These are phyloP conservation scores for Cutaneotrichosporon sp. DNA, from an alignment of 1,284 basidiomycete genomes.

Conservation along the genomic window DNA sequence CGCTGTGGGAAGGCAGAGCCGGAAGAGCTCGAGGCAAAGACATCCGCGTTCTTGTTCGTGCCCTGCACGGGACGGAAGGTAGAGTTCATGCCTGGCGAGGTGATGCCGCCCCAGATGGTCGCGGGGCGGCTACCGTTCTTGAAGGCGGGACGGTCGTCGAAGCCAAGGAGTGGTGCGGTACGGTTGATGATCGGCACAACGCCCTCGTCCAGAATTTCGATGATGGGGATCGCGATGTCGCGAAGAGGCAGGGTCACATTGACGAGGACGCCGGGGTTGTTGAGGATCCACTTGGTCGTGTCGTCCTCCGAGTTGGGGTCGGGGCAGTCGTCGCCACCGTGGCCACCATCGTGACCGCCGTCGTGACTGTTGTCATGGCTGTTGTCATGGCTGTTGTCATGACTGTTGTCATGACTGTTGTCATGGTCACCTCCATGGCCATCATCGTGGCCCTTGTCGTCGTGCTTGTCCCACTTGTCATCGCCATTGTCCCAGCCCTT, in stretches of 20 bases:
- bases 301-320: background rate
- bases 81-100: slow-evolving; percentile 1
- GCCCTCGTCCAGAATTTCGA: slow-evolving; percentile 11
- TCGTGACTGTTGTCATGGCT: background rate
- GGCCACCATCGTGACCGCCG: background rate
- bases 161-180: slow-evolving; percentile 8
- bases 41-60: slow-evolving; percentile 17
- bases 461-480: background rate
- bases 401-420: background rate
- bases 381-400: background rate
- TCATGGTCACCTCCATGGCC: background rate
- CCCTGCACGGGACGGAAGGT: slow-evolving; percentile 17
- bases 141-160: slow-evolving; percentile 8
- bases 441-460: background rate
- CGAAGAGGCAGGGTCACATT: slow-evolving; percentile 1
- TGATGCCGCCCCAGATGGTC: slow-evolving; percentile 13
- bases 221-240: slow-evolving; percentile 9
- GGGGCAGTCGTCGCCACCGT: background rate
- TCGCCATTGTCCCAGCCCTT: background rate
- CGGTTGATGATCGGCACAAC: slow-evolving; percentile 14
- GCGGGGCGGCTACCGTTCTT: slow-evolving; percentile 7
- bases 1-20: background rate
- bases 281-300: slow-evolving; percentile 8
- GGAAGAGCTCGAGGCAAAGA: background rate
- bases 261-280: slow-evolving; percentile 11